Evolutionary conservation across 2,329 filamentous ascomycete species (phyloP), one percentile per base, ranked within the genome.

Genomic region (Aspergillus brunneoviolaceus): DNA sequence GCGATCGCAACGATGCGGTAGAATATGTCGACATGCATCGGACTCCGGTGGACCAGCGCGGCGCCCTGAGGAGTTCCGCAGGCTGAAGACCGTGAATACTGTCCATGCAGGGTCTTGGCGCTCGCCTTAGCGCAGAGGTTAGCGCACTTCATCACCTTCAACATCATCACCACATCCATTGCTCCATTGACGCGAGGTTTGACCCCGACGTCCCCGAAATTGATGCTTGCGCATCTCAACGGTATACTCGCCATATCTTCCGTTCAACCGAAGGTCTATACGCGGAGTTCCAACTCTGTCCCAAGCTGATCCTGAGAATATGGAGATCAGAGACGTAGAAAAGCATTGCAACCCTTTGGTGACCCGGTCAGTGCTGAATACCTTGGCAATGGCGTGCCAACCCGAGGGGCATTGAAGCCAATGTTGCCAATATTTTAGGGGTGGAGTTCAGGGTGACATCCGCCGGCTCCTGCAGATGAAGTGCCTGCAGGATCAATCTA

Each of bases 11-110:
- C 45, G 48, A 35, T 14, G n/a, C 9, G 27, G 42, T 10, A 14
- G 14, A 7, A 23, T 27, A 55, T 49, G 45, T 55, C 19, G 33
- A 55, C 42, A 55, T 55, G 53, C 53, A 55, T 55, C 53, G 53
- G 53, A 55, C 27, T 55, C 53, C 53, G 53, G n/a, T 55, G 53
- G 53, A 45, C 16, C 14, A 45, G 16, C 16, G 14, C 39, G 3
- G 9, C 19, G 39, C 5, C 39, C 16, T 19, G 39, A 45, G 6
- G n/a, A 45, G 16, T 19, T 19, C 39, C 6, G 39, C 16, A 19
- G 6, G 16, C 16, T 45, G 16, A 19, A 19, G 39, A 45, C 12
- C 9, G 5, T 35, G 12, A 35, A 16, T 12, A 16, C 11, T 10
- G 7, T 29, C 27, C 27, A 29, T 29, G 27, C 27, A 35, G 11